Evolutionary conservation across 163 green algal species (phyloP).

Genomic region (Chloromonas sp.): DNA sequence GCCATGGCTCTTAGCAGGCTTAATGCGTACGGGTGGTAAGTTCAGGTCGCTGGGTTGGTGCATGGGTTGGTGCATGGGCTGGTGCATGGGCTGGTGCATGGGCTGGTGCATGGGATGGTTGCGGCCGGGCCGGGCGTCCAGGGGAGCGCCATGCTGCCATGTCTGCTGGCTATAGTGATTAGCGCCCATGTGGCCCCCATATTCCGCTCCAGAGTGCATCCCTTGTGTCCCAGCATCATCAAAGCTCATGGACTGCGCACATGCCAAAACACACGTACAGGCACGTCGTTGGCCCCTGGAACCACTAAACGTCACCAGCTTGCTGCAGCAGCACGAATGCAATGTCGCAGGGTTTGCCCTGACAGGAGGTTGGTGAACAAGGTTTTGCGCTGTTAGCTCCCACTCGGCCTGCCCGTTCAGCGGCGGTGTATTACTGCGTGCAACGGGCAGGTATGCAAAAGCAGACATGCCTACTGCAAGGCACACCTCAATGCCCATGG

Average conservation of each 20-base stretch:
- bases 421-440: too few relatives aligned
- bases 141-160: not conserved
- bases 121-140: not conserved
- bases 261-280: not conserved
- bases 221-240: too few relatives aligned
- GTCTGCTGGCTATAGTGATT: too few relatives aligned
- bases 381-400: not conserved
- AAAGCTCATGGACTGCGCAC: too few relatives aligned
- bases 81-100: too few relatives aligned
- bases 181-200: too few relatives aligned
- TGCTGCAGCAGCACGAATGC: not conserved
- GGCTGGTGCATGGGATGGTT: not conserved
- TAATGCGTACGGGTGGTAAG: not conserved
- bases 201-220: too few relatives aligned
- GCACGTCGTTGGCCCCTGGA: not conserved
- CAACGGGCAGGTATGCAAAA: not conserved
- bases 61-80: too few relatives aligned
- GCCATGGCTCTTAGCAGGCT: not conserved
- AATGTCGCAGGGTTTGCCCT: not conserved
- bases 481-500: constrained; percentile 4
- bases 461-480: not conserved
- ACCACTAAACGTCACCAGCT: not conserved
- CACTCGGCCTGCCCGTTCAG: not conserved
- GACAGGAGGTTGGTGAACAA: not conserved
- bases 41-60: not conserved